Base-by-base conservation (phyloP, 768 basidiomycete species). In the Leccinum arenicola region DNA sequence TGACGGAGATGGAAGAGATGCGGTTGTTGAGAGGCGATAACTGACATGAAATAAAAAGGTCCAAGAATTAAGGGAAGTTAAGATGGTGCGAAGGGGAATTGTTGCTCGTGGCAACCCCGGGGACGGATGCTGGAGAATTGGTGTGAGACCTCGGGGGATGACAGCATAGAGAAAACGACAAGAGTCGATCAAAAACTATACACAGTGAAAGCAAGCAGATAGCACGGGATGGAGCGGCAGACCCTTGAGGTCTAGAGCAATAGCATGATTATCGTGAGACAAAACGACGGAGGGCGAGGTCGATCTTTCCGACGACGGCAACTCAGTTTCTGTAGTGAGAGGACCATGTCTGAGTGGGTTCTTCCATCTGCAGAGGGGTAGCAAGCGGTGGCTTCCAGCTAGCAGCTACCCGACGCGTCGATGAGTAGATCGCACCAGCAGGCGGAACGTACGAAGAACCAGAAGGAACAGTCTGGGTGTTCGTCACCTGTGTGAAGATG, bases 321-420 rank as follows among this genome's bases (percentile, higher is more conserved):
- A 31, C 11, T 62, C 27, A 61, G 40, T 48, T 59, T 21, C 40
- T 40, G 50, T 66, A 61, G 29, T 43, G 40, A 43, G 40, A 40
- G 17, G 17, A 19, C 47, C 47, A 74, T 61, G 31, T 65, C 61
- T 73, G 73, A 75, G 4, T 50, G 0, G 72, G 58, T 64, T 74
- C 74, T 17, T 79, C 76, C 29, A 68, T 59, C 1, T 69, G 65
- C 2, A 66, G 64, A 19, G 70, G 66, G 4, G 21, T 31, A 1
- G 21, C 17, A 15, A 61, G 62, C n/a, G 67, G 45, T 17, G 62
- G 60, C 47, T 70, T 76, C 83, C 84, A 87, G 54, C 72, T 81
- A 3, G 73, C 84, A 9, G 69, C 85, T 40, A 83, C 85, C 4
- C 86, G 82, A 45, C 85, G 79, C 25, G 73, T 78, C 9, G 79